These are phyloP conservation scores for Krasilnikovozyma curviuscula DNA, from an alignment of 768 basidiomycete species.

Conservation along the genomic window DNA sequence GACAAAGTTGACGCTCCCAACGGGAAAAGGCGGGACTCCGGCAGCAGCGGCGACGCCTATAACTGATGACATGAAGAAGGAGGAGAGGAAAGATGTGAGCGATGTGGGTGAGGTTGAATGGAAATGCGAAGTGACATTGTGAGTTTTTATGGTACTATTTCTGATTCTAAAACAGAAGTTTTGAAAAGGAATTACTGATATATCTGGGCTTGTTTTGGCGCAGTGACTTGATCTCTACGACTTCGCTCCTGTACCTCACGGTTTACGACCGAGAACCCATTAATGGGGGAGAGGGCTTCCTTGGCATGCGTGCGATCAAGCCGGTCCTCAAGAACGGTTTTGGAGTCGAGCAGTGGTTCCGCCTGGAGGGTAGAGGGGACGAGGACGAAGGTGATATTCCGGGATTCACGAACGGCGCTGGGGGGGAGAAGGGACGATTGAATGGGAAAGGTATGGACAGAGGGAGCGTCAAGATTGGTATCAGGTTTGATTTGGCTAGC, in stretches of 20 bases:
- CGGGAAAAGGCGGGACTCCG: slow-evolving; percentile 7
- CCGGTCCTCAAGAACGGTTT: slow-evolving; percentile 80
- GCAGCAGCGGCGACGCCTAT: slow-evolving; percentile 16
- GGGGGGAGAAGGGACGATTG: no score
- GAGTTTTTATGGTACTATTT: slow-evolving; percentile 26
- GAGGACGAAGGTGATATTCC: no score
- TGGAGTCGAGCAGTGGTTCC: slow-evolving; percentile 92
- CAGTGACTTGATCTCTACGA: slow-evolving; percentile 85
- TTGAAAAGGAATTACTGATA: neutral
- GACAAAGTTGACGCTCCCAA: slow-evolving; percentile 6
- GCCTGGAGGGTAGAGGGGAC: no score
- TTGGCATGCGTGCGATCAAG: slow-evolving; percentile 79
- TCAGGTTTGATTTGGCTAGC: slow-evolving; percentile 8
- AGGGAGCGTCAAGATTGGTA: slow-evolving; percentile 10
- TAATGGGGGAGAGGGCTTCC: slow-evolving; percentile 64
- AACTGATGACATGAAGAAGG: neutral
- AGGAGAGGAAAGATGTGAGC: slow-evolving; percentile 3
- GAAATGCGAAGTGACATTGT: slow-evolving; percentile 99
- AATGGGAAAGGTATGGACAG: slow-evolving; percentile 7
- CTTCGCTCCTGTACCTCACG: slow-evolving; percentile 63
- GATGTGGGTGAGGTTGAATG: slow-evolving; percentile 34
- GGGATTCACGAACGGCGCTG: slow-evolving; percentile 4
- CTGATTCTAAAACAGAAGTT: neutral
- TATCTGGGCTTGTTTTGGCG: neutral
- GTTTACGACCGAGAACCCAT: slow-evolving; percentile 50